Percentiles rank a stretch among this genome's conserved stretches.
Evolutionary conservation across 2,329 filamentous ascomycete species (phyloP).

Genomic region (Dactylellina haptotyla): DNA sequence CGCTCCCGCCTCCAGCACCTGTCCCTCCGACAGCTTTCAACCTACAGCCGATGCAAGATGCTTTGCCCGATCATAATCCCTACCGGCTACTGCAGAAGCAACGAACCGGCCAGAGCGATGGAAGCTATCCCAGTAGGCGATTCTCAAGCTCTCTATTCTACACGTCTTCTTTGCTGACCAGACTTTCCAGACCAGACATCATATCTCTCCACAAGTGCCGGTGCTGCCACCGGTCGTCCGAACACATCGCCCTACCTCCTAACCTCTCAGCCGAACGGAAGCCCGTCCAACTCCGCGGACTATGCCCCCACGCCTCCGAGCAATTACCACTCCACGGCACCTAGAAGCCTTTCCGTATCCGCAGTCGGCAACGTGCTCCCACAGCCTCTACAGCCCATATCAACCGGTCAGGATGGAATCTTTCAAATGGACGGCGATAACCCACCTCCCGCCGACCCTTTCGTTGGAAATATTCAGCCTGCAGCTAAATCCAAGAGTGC

Average conservation of each 20-base stretch:
- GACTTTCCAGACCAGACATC: slow-evolving; percentile 28
- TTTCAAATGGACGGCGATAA: slow-evolving; percentile 41
- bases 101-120: slow-evolving; percentile 47
- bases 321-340: slow-evolving; percentile 36
- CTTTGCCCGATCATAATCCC: slow-evolving; percentile 46
- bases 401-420: slow-evolving; percentile 34
- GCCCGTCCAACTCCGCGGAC: slow-evolving; percentile 1
- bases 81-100: slow-evolving; percentile 49
- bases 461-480: slow-evolving; percentile 15
- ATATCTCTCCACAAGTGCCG: slow-evolving; percentile 45
- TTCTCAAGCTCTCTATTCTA: neutral
- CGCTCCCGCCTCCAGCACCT: slow-evolving; percentile 2
- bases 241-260: slow-evolving; percentile 7
- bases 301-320: slow-evolving; percentile 22
- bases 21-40: slow-evolving; percentile 30
- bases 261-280: neutral
- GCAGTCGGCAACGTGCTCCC: slow-evolving; percentile 22
- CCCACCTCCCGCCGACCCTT: slow-evolving; percentile 16
- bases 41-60: slow-evolving; percentile 31
- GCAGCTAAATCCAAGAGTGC: slow-evolving; percentile 11
- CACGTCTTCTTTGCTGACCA: neutral
- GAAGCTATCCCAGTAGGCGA: slow-evolving; percentile 28
- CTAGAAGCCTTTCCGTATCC: slow-evolving; percentile 41
- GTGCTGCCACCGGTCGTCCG: slow-evolving; percentile 21
- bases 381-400: slow-evolving; percentile 26